Conservation (phyloP, 345 rosid species). For the Melaleuca alternifolia region DNA sequence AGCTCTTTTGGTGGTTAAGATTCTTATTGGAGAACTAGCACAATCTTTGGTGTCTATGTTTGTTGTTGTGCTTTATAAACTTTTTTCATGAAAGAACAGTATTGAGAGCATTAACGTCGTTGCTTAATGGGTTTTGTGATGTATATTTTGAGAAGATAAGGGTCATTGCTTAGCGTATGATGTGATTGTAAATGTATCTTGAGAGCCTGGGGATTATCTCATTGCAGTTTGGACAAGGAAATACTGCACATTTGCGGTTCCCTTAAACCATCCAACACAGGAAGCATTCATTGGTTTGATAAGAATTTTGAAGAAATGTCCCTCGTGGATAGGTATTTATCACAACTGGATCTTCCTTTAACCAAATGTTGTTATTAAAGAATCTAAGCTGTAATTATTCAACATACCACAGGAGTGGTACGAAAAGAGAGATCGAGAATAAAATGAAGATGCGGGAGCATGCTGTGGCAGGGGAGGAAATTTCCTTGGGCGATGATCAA, state of each 20-base stretch:
- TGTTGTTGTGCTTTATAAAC: neutral
- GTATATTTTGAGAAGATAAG: neutral
- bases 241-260: constrained; percentile 65
- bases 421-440: constrained; percentile 25
- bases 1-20: neutral
- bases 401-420: constrained; percentile 12
- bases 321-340: constrained; percentile 23
- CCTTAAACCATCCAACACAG: constrained; percentile 38
- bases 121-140: neutral
- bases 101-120: neutral
- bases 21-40: neutral
- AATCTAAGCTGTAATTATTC: neutral
- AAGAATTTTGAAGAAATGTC: constrained; percentile 21
- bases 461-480: neutral
- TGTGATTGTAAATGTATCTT: neutral
- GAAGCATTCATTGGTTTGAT: constrained; percentile 54
- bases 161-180: neutral
- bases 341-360: neutral
- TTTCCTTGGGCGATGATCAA: neutral
- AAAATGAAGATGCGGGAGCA: constrained; percentile 10
- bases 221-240: constrained; percentile 70
- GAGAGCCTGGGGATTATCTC: neutral
- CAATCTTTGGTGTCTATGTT: neutral
- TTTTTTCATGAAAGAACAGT: neutral
- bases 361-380: neutral